Percentiles rank a stretch among this genome's conserved stretches.
Evolutionary conservation across 208 protist genomes (phyloP).

Genomic region (Entamoeba invadens): DNA sequence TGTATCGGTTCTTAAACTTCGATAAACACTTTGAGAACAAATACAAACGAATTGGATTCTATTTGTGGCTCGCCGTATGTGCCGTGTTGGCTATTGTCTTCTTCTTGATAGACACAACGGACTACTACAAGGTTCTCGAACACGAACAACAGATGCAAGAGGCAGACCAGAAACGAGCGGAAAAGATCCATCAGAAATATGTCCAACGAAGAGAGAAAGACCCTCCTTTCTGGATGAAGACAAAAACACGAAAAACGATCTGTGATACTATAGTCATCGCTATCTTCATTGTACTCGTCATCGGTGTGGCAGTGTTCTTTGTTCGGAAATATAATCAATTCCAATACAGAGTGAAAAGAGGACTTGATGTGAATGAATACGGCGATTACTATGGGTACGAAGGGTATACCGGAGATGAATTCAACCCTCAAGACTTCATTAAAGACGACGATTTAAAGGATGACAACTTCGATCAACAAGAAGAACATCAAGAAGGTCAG

Average conservation of each 20-base stretch:
- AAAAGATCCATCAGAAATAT: background rate
- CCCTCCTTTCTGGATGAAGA: background rate
- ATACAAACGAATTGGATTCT: background rate
- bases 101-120: background rate
- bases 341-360: background rate
- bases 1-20: background rate
- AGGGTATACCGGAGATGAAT: background rate
- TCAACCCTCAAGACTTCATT: background rate
- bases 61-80: background rate
- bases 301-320: background rate
- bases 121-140: background rate
- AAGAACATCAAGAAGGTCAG: no score
- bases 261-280: background rate
- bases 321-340: background rate
- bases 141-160: background rate
- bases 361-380: background rate
- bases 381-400: background rate
- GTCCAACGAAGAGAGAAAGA: background rate
- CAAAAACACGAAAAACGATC: background rate
- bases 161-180: background rate
- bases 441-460: background rate
- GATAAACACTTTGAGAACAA: background rate
- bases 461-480: no score
- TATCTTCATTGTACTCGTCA: background rate
- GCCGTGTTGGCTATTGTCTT: background rate